Conservation (phyloP, 768 basidiomycete genomes). For the Lactifluus pinguis region DNA sequence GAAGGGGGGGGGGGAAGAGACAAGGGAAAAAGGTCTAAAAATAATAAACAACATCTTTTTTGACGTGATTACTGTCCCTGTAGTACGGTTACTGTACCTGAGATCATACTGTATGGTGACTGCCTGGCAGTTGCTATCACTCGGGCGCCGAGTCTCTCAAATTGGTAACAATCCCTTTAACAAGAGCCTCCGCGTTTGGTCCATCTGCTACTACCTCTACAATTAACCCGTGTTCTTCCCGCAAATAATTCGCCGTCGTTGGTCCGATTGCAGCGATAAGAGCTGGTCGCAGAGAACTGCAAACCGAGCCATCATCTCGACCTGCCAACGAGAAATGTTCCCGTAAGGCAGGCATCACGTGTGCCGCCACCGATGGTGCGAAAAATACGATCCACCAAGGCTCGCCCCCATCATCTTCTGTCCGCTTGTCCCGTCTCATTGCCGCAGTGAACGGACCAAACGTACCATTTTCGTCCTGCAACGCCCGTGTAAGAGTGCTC, state of each 20-base stretch:
- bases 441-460: background rate
- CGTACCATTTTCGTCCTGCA: slow-evolving; percentile 3
- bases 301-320: background rate
- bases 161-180: background rate
- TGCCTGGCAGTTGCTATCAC: too few species aligned
- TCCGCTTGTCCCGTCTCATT: background rate
- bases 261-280: slow-evolving; percentile 58
- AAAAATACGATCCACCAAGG: slow-evolving; percentile 69
- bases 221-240: slow-evolving; percentile 33
- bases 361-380: slow-evolving; percentile 61
- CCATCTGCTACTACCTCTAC: slow-evolving; percentile 50
- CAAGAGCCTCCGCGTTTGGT: slow-evolving; percentile 48
- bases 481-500: slow-evolving; percentile 29
- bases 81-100: too few species aligned
- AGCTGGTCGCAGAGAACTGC: background rate
- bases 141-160: background rate
- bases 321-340: slow-evolving; percentile 35
- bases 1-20: too few species aligned
- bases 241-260: slow-evolving; percentile 49
- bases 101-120: too few species aligned
- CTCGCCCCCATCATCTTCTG: background rate
- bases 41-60: too few species aligned
- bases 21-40: too few species aligned
- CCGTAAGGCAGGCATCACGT: slow-evolving; percentile 42
- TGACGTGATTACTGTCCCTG: too few species aligned